Conservation (phyloP, 352 stramenopile genomes). For the Phytophthora sojae region DNA sequence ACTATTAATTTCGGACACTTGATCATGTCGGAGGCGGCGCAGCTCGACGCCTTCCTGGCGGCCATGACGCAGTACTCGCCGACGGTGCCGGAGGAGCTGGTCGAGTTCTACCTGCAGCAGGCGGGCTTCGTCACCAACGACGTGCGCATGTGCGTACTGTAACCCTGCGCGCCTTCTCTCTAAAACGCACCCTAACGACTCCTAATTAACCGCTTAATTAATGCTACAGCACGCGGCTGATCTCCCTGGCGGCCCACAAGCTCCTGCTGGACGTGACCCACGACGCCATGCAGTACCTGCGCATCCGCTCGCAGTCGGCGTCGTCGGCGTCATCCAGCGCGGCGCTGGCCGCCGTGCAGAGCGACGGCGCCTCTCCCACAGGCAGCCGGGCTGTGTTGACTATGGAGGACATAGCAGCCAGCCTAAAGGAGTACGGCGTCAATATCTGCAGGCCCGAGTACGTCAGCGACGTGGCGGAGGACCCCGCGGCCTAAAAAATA, state of each 20-base stretch:
- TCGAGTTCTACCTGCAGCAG: conserved; percentile 82
- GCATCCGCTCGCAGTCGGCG: conserved; percentile 56
- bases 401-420: conserved; percentile 80
- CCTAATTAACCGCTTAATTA: conserved; percentile 4
- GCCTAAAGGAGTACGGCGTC: conserved; percentile 82
- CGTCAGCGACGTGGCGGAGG: conserved; percentile 64
- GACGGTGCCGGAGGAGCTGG: conserved; percentile 76
- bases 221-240: conserved; percentile 56
- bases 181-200: neutral
- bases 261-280: conserved; percentile 84
- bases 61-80: conserved; percentile 69
- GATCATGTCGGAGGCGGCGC: conserved; percentile 53
- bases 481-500: conserved; percentile 25
- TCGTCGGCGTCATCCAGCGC: conserved; percentile 9
- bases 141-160: conserved; percentile 62
- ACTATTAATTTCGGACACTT: neutral
- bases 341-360: conserved; percentile 13
- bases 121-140: conserved; percentile 73
- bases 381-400: conserved; percentile 56
- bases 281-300: conserved; percentile 84
- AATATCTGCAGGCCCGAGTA: conserved; percentile 87
- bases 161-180: neutral
- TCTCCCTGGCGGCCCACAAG: conserved; percentile 80
- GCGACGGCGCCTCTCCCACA: conserved; percentile 23
- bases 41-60: conserved; percentile 75